Conservation (phyloP, 768 basidiomycete genomes). For the Boletus subparvulus region DNA sequence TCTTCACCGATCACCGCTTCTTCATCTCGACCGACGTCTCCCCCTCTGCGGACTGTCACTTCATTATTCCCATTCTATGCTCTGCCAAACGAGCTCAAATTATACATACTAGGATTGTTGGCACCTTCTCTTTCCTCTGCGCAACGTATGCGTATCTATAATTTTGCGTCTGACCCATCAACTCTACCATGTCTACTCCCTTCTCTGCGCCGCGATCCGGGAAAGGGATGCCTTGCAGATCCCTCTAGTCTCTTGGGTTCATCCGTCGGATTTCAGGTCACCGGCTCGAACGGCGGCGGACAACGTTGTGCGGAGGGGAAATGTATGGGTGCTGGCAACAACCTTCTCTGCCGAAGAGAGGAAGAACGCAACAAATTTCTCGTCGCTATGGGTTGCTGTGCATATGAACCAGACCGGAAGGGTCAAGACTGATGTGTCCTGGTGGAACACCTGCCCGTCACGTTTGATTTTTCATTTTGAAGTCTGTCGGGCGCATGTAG, state of each 20-base stretch:
- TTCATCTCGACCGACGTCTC: slow-evolving; percentile 16
- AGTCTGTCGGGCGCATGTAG: background rate
- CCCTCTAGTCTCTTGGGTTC: slow-evolving; percentile 18
- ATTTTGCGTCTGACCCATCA: slow-evolving; percentile 46
- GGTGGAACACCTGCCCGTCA: background rate
- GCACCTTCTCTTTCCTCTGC: slow-evolving; percentile 56
- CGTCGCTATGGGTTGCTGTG: slow-evolving; percentile 43
- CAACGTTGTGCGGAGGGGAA: slow-evolving; percentile 36
- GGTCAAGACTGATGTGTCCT: background rate
- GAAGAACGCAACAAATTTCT: slow-evolving; percentile 46
- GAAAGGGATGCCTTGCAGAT: slow-evolving; percentile 21
- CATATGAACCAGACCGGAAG: slow-evolving; percentile 40
- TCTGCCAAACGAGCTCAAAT: slow-evolving; percentile 59
- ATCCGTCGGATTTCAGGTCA: slow-evolving; percentile 9
- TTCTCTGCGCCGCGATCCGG: slow-evolving; percentile 23
- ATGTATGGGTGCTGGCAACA: slow-evolving; percentile 40
- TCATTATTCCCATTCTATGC: slow-evolving; percentile 37
- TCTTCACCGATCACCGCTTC: slow-evolving; percentile 12
- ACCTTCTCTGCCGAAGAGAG: slow-evolving; percentile 41
- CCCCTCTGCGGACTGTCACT: slow-evolving; percentile 13
- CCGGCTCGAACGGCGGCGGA: slow-evolving; percentile 10
- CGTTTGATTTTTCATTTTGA: background rate
- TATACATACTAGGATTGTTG: slow-evolving; percentile 54
- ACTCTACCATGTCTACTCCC: slow-evolving; percentile 50
- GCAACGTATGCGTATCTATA: slow-evolving; percentile 56